Evolutionary conservation across 768 basidiomycete genomes (phyloP).

Genomic region (Rhodotorula toruloides): DNA sequence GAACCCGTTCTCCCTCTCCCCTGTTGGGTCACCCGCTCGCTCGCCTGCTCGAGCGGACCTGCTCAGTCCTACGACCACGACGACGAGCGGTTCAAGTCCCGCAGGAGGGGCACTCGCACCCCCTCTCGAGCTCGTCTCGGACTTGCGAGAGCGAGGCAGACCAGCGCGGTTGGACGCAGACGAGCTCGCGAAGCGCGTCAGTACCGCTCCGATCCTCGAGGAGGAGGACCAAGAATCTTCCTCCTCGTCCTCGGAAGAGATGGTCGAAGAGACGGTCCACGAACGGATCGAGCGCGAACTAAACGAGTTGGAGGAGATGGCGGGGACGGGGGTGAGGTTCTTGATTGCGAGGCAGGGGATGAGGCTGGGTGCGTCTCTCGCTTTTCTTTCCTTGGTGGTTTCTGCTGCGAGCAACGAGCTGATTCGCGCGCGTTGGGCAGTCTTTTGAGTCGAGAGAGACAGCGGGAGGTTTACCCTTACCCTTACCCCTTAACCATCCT

Average conservation of each 20-base stretch:
- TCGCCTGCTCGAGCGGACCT: too few species aligned
- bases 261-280: conserved; percentile 52
- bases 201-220: not conserved
- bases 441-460: too few species aligned
- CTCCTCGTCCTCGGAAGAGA: not conserved
- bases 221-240: not conserved
- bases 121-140: too few species aligned
- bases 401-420: too few species aligned
- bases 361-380: conserved; percentile 62
- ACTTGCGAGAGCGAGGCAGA: not conserved
- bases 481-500: too few species aligned
- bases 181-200: not conserved
- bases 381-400: not conserved
- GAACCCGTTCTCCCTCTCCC: too few species aligned
- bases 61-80: too few species aligned
- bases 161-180: not conserved
- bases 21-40: too few species aligned
- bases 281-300: conserved; percentile 72
- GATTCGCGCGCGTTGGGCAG: too few species aligned
- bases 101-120: too few species aligned
- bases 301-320: conserved; percentile 57
- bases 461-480: too few species aligned
- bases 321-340: conserved; percentile 66
- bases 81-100: too few species aligned
- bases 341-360: conserved; percentile 72